Base-by-base conservation (phyloP, 2,329 filamentous ascomycete species). In the Parafenestella ontariensis region DNA sequence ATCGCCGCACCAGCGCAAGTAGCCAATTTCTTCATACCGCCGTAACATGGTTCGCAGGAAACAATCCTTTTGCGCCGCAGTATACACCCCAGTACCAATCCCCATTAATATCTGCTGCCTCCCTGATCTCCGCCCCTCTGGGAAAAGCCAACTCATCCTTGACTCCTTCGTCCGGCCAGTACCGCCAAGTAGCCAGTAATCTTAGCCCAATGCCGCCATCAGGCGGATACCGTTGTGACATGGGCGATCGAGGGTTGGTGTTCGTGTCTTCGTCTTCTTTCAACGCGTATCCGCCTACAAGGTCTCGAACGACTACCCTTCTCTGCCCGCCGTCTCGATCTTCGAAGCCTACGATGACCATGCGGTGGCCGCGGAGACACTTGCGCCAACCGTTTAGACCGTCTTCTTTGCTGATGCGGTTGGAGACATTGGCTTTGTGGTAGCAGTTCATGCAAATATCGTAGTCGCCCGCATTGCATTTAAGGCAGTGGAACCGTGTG, bases 51-150 rank as follows among this genome's bases (percentile, higher is more conserved):
- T 86, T 84, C 6, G 88, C 87, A 4, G 93, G 93, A 70, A 97
- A 96, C 61, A 97, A 67, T 0, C 92, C 93, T 64, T 86, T 87
- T 21, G 78, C 79, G 0, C 92, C 92, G 77, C 92, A 92, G 79
- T 96, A 97, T 24, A 87, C 87, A 0, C 94, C 94, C 78, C 89
- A 89, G 68, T 85, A 92, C 93, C 93, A 98, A 73, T 96, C 92
- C 17, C 89, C 90, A 72, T 96, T 96, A 43, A 96, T 86, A 73
- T 95, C 90, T 72, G 94, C 89, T 33, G 89, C 86, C 78, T 98
- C 94, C 6, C 83, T 83, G 13, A 98, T 85, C 74, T 95, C 90
- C 0, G 93, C 92, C 9, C 90, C 88, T 46, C 87, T 87, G 0
- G 94, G 94, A 65, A 98, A 97, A 58, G 88, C 76, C 36, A 98